A percentile compares a stretch with the other conserved stretches of the same genome.
Conservation (phyloP, 306 rosid genomes). For the Citrullus colocynthis region DNA sequence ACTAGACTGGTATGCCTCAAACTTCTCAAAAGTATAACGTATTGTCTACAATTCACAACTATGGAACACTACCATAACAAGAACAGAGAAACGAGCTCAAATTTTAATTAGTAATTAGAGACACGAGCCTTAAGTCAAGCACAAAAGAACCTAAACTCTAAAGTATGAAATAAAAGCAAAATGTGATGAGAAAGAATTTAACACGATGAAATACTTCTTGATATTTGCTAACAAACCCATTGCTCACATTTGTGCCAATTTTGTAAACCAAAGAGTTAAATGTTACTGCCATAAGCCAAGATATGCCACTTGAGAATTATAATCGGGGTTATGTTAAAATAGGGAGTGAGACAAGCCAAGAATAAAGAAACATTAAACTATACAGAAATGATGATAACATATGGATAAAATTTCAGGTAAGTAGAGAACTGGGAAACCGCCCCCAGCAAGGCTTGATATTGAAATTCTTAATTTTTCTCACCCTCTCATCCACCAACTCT, state of each 20-base stretch:
- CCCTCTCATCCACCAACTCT: neutral
- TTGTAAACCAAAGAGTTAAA: neutral
- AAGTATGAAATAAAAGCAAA: neutral
- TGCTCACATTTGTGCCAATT: neutral
- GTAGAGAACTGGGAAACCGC: neutral
- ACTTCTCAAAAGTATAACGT: neutral
- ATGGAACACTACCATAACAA: neutral
- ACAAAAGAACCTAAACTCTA: neutral
- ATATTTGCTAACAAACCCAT: neutral
- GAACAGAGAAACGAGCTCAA: neutral
- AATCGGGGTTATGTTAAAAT: neutral
- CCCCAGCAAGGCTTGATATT: neutral
- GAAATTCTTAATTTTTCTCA: neutral
- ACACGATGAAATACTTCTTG: neutral
- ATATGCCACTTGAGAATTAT: neutral
- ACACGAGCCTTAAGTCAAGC: neutral
- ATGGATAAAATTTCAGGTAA: neutral
- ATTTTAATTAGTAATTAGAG: neutral
- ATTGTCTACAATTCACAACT: neutral
- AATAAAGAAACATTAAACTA: neutral
- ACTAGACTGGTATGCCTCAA: constrained; percentile 17
- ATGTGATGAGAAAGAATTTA: neutral
- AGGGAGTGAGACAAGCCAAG: neutral
- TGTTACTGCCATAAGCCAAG: neutral
- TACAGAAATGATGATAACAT: neutral